Conservation (phyloP, 352 stramenopile species). For the Sclerospora graminicola region DNA sequence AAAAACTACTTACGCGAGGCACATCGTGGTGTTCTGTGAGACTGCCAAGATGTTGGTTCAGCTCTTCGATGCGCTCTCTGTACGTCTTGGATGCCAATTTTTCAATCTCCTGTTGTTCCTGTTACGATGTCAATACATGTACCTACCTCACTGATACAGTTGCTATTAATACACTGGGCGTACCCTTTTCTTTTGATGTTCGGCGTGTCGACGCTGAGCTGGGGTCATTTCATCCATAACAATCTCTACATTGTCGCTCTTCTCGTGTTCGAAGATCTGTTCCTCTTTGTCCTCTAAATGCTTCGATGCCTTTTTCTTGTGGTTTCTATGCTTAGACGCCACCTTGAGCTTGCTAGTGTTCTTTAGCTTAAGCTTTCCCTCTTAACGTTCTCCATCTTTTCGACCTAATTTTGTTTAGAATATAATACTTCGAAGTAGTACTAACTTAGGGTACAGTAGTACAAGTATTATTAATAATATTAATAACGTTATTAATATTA, state of each 20-base stretch:
- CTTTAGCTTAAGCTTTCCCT: conserved; percentile 83
- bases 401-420: neutral
- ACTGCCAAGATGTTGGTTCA: conserved; percentile 92
- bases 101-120: conserved; percentile 83
- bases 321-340: conserved; percentile 40
- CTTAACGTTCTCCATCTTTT: conserved; percentile 66
- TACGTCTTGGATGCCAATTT: conserved; percentile 84
- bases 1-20: conserved; percentile 70
- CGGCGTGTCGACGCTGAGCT: conserved; percentile 64
- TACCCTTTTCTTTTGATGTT: conserved; percentile 74
- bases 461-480: too few relatives aligned
- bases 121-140: neutral
- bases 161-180: conserved; percentile 6
- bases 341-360: conserved; percentile 49
- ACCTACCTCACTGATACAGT: neutral
- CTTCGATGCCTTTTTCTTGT: conserved; percentile 41
- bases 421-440: too few relatives aligned
- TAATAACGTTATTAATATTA: too few relatives aligned
- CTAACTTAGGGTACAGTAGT: too few relatives aligned
- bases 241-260: conserved; percentile 15
- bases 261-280: conserved; percentile 6
- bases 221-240: conserved; percentile 50
- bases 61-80: conserved; percentile 91
- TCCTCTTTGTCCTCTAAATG: conserved; percentile 21
- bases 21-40: conserved; percentile 98